These are phyloP conservation scores for Phytophthora nicotianae DNA, from an alignment of 352 stramenopile species.

Conservation along the genomic window DNA sequence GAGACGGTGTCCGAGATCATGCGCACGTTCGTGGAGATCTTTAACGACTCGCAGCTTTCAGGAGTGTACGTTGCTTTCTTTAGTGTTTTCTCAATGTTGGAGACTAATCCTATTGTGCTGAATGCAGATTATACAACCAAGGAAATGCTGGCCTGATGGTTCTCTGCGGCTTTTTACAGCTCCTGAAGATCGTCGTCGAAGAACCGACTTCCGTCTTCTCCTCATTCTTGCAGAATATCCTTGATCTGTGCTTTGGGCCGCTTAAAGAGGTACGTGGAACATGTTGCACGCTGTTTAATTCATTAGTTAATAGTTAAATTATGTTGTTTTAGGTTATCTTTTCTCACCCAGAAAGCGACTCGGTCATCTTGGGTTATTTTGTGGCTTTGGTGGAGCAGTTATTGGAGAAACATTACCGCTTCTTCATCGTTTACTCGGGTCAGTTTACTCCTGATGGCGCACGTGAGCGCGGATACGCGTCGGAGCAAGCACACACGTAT, in stretches of 20 bases:
- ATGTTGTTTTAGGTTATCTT: slow-evolving; percentile 59
- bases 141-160: slow-evolving; percentile 70
- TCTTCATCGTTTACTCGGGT: slow-evolving; percentile 66
- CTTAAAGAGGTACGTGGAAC: slow-evolving; percentile 69
- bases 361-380: slow-evolving; percentile 71
- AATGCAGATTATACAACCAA: slow-evolving; percentile 57
- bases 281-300: neutral
- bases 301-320: too few relatives aligned
- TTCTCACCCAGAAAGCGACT: slow-evolving; percentile 70
- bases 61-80: slow-evolving; percentile 48
- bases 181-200: slow-evolving; percentile 80
- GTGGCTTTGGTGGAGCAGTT: slow-evolving; percentile 75
- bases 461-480: slow-evolving; percentile 65
- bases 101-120: neutral
- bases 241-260: slow-evolving; percentile 79
- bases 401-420: slow-evolving; percentile 82
- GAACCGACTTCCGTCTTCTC: slow-evolving; percentile 75
- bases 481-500: slow-evolving; percentile 69
- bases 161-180: slow-evolving; percentile 78
- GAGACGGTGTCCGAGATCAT: slow-evolving; percentile 74
- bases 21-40: slow-evolving; percentile 80
- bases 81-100: neutral
- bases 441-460: slow-evolving; percentile 50
- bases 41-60: slow-evolving; percentile 74
- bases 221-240: slow-evolving; percentile 75